Evolutionary conservation across 495 filamentous ascomycete species (phyloP).

Genomic region (Neurospora cerealis): DNA sequence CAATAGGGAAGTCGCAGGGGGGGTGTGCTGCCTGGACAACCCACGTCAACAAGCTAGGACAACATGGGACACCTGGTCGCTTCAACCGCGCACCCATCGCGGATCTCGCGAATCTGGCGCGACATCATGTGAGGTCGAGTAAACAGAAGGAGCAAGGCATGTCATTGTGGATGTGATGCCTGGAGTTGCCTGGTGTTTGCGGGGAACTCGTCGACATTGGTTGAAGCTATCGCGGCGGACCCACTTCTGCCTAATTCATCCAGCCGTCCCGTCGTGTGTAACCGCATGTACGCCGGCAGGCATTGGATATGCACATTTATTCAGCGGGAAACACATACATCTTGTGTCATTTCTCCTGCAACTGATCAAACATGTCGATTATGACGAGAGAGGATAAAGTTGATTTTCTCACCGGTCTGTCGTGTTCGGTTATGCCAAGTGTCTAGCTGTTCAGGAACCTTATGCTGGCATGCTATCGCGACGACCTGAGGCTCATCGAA

Average conservation of each 20-base stretch:
- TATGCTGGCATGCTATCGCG: not conserved
- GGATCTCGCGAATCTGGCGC: not conserved
- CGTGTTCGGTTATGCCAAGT: not conserved
- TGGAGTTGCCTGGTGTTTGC: not conserved
- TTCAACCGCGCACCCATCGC: not conserved
- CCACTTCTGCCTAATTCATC: not conserved
- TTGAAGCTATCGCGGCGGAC: not conserved
- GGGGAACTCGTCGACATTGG: not conserved
- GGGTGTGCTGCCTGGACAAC: not conserved
- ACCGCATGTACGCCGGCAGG: not conserved
- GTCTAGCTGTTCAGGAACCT: not conserved
- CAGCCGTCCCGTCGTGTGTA: not conserved
- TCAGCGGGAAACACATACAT: not conserved
- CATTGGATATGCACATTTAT: not conserved
- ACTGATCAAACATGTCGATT: not conserved
- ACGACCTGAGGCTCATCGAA: not conserved
- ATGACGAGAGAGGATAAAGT: not conserved
- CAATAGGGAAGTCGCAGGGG: not conserved
- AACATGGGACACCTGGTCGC: not conserved
- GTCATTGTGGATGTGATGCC: not conserved
- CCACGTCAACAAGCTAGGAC: not conserved
- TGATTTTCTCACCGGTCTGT: not conserved
- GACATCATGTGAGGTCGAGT: not conserved
- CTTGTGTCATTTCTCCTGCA: not conserved
- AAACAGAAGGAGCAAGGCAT: not conserved